These are phyloP conservation scores for Melastoma candidum DNA, from an alignment of 441 rosid species.

Conservation along the genomic window DNA sequence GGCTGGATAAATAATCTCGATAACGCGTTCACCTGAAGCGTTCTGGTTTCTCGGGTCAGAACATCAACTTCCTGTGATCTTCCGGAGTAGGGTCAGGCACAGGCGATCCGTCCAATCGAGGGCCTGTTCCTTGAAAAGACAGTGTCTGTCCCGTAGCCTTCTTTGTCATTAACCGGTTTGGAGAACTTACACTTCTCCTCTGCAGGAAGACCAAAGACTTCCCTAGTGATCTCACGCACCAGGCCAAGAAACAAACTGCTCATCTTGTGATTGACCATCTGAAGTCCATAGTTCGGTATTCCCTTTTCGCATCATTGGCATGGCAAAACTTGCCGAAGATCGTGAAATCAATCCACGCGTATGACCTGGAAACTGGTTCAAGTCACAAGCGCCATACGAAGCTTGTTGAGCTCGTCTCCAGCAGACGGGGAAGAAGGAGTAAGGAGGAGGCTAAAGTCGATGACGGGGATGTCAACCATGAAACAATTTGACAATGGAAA, in stretches of 20 bases:
- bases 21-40: conserved; percentile 32
- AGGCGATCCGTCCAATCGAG: conserved; percentile 66
- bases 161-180: conserved; percentile 34
- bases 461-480: too few relatives aligned
- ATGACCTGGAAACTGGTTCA: too few relatives aligned
- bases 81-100: conserved; percentile 36
- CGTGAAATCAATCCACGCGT: too few relatives aligned
- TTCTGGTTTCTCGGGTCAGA: conserved; percentile 47
- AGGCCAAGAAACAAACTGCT: conserved; percentile 31
- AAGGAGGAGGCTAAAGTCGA: too few relatives aligned
- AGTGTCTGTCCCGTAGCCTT: conserved; percentile 76
- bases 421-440: too few relatives aligned
- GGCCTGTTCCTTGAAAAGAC: conserved; percentile 39
- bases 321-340: too few relatives aligned
- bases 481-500: too few relatives aligned
- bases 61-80: conserved; percentile 27
- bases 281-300: background rate
- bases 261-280: conserved; percentile 64
- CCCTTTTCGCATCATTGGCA: too few relatives aligned
- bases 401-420: too few relatives aligned
- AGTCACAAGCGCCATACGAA: too few relatives aligned
- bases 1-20: background rate
- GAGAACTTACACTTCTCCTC: conserved; percentile 46
- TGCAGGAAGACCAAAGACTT: conserved; percentile 43
- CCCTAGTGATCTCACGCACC: conserved; percentile 30